Evolutionary conservation across 2,329 filamentous ascomycete species (phyloP).

Genomic region (Colletotrichum lentis): DNA sequence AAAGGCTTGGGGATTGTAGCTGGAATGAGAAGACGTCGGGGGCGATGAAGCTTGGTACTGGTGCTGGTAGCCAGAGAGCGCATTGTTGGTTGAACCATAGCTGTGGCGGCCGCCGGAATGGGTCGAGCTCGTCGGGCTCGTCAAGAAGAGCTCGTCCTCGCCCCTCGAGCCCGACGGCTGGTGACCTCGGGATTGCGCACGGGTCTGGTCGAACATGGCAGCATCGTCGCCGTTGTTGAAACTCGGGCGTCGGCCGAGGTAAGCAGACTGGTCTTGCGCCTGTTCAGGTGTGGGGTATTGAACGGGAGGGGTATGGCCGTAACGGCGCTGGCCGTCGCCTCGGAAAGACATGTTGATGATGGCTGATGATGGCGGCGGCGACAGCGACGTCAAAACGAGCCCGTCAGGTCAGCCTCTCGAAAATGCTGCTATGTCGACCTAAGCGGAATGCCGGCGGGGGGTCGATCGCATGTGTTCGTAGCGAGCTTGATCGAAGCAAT

Average conservation of each 20-base stretch:
- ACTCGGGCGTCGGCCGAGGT: conserved; percentile 67
- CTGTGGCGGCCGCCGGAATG: conserved; percentile 44
- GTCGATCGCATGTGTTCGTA: conserved; percentile 29
- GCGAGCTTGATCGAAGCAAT: conserved; percentile 19
- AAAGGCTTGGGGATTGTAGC: conserved; percentile 78
- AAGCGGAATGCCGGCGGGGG: conserved; percentile 8
- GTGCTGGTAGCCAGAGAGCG: conserved; percentile 62
- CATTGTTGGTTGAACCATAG: conserved; percentile 56
- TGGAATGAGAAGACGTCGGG: conserved; percentile 55
- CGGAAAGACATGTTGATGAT: conserved; percentile 66
- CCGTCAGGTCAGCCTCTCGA: conserved; percentile 18
- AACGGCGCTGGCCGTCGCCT: conserved; percentile 69
- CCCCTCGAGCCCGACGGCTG: conserved; percentile 46
- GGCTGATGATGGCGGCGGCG: background rate
- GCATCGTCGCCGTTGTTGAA: conserved; percentile 81
- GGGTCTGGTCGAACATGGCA: conserved; percentile 47
- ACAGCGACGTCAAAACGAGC: conserved; percentile 5
- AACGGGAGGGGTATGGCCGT: conserved; percentile 72
- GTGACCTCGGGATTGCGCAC: conserved; percentile 35
- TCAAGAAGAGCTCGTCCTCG: conserved; percentile 72
- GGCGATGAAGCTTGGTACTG: conserved; percentile 58
- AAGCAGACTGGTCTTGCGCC: conserved; percentile 49
- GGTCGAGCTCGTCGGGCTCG: conserved; percentile 53
- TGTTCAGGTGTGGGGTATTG: conserved; percentile 65
- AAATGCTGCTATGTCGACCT: conserved; percentile 28